Evolutionary conservation across 1,139 yeast genomes (phyloP).

Genomic region (Kodamaea fungicola): DNA sequence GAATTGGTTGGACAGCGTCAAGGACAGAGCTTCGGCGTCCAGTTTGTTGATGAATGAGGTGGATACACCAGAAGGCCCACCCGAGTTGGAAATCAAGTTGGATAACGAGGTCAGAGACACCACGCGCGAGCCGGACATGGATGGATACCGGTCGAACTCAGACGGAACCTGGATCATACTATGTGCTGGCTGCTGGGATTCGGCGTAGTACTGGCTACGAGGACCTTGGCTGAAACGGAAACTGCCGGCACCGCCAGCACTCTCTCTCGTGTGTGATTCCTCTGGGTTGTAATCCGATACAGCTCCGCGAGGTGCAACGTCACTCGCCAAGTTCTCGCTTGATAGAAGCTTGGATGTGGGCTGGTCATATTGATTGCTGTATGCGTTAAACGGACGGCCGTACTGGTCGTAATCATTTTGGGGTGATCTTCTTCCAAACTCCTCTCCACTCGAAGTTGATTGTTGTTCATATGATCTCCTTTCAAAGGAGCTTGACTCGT

Average conservation of each 20-base stretch:
- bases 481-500: slow-evolving; percentile 23
- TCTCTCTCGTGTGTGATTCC: background rate
- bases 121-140: slow-evolving; percentile 47
- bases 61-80: slow-evolving; percentile 12
- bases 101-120: slow-evolving; percentile 41
- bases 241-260: background rate
- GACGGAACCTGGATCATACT: slow-evolving; percentile 39
- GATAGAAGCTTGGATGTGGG: slow-evolving; percentile 40
- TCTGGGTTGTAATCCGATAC: no score
- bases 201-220: slow-evolving; percentile 1
- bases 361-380: slow-evolving; percentile 43
- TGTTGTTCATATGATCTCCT: slow-evolving; percentile 17
- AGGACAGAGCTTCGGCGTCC: slow-evolving; percentile 12
- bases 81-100: slow-evolving; percentile 12
- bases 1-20: slow-evolving; percentile 12
- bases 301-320: slow-evolving; percentile 4
- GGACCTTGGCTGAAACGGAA: background rate
- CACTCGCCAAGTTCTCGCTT: slow-evolving; percentile 24
- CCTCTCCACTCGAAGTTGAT: slow-evolving; percentile 15
- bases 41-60: slow-evolving; percentile 15
- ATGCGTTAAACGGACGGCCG: slow-evolving; percentile 42
- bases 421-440: background rate
- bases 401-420: slow-evolving; percentile 20
- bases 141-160: slow-evolving; percentile 58
- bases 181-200: slow-evolving; percentile 4